These are phyloP conservation scores for Fraxinus sp. DNA, from an alignment of 305 asterid genomes.

Conservation along the genomic window DNA sequence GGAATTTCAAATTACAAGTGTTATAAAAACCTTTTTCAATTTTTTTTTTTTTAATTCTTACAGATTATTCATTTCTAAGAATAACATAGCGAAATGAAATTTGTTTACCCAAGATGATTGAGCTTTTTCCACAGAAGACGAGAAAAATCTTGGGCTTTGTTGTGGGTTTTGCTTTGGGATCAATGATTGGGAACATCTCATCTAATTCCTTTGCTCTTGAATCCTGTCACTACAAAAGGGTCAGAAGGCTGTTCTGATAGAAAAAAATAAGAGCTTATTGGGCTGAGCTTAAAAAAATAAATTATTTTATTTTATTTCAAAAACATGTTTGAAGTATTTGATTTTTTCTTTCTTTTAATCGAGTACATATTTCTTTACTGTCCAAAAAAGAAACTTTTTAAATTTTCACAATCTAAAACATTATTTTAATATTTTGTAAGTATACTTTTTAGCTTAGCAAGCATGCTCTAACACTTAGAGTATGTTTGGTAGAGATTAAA, in stretches of 20 bases:
- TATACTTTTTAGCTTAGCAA: background rate
- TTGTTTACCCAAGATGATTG: constrained; percentile 85
- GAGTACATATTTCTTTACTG: background rate
- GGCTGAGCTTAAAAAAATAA: background rate
- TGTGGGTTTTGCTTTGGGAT: constrained; percentile 67
- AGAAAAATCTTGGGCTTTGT: constrained; percentile 71
- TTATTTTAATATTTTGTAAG: background rate
- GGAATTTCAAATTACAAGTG: constrained; percentile 11
- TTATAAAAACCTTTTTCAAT: background rate
- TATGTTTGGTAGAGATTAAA: too few species aligned
- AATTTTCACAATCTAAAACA: background rate
- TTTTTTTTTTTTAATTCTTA: background rate
- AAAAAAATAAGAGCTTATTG: background rate
- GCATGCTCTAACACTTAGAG: background rate
- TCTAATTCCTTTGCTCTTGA: constrained; percentile 62
- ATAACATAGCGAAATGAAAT: background rate
- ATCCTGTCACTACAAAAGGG: constrained; percentile 43
- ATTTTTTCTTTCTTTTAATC: background rate
- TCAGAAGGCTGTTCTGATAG: background rate
- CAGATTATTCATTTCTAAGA: background rate
- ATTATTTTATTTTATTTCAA: background rate
- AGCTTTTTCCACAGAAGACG: constrained; percentile 89
- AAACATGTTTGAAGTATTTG: background rate
- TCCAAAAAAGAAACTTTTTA: too few species aligned
- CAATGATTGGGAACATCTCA: constrained; percentile 65